Evolutionary conservation across 2,329 filamentous ascomycete species (phyloP).

Genomic region (Podosphaera xanthii): DNA sequence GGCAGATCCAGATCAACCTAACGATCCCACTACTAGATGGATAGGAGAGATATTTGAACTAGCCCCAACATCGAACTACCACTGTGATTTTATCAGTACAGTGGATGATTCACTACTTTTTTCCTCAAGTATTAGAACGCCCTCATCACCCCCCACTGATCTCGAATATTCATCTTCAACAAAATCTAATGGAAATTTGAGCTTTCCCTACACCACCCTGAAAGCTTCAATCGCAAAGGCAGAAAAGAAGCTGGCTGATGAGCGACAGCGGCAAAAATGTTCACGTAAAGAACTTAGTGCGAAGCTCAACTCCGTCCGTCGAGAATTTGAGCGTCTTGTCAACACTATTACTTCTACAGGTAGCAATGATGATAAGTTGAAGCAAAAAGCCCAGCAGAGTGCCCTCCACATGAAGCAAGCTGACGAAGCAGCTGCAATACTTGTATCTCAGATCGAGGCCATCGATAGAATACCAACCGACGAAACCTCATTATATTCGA

Average conservation of each 20-base stretch:
- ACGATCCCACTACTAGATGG: slow-evolving; percentile 33
- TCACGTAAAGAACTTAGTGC: slow-evolving; percentile 54
- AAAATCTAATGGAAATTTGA: slow-evolving; percentile 43
- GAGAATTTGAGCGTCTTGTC: slow-evolving; percentile 49
- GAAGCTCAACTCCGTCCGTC: slow-evolving; percentile 41
- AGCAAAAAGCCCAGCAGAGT: slow-evolving; percentile 54
- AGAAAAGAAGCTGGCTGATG: slow-evolving; percentile 46
- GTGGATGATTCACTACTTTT: slow-evolving; percentile 43
- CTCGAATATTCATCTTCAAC: slow-evolving; percentile 18
- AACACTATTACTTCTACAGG: slow-evolving; percentile 44
- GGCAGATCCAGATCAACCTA: slow-evolving; percentile 15
- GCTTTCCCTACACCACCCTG: slow-evolving; percentile 55
- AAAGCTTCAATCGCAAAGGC: slow-evolving; percentile 53
- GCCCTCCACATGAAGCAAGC: slow-evolving; percentile 48
- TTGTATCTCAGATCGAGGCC: slow-evolving; percentile 37
- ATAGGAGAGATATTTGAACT: slow-evolving; percentile 47
- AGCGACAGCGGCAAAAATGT: slow-evolving; percentile 44
- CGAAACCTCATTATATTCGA: slow-evolving; percentile 29
- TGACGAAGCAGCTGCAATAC: slow-evolving; percentile 30
- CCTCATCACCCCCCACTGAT: slow-evolving; percentile 11
- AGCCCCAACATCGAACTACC: slow-evolving; percentile 52
- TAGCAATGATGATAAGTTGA: slow-evolving; percentile 52
- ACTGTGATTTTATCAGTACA: slow-evolving; percentile 54
- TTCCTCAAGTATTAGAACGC: slow-evolving; percentile 37
- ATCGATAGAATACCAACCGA: slow-evolving; percentile 41